Evolutionary conservation across 768 basidiomycete species (phyloP).

Genomic region (Pluteus cervinus): DNA sequence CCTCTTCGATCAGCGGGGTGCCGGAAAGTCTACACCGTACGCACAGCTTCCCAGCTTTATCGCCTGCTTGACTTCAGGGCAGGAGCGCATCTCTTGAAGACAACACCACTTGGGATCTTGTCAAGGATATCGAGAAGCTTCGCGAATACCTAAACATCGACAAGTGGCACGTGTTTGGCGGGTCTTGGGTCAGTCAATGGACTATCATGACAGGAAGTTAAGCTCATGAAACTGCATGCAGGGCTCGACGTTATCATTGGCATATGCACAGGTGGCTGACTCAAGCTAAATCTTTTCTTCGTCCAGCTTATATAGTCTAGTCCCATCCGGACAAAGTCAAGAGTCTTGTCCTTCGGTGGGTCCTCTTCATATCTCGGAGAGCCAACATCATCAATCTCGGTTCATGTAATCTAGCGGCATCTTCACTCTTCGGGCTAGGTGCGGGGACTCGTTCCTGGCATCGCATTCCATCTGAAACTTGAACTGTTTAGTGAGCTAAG

Average conservation of each 20-base stretch:
- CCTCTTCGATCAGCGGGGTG: slow-evolving; percentile 85
- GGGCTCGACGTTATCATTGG: slow-evolving; percentile 85
- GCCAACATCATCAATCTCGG: not conserved
- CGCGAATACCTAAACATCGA: slow-evolving; percentile 71
- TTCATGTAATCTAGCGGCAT: slow-evolving; percentile 54
- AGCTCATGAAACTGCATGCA: slow-evolving; percentile 12
- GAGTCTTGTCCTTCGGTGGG: slow-evolving; percentile 69
- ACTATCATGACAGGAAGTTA: not conserved
- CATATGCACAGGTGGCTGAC: slow-evolving; percentile 69
- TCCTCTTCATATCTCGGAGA: not conserved
- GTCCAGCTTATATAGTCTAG: slow-evolving; percentile 26
- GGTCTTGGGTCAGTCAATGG: slow-evolving; percentile 65
- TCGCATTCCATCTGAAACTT: not conserved
- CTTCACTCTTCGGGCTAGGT: slow-evolving; percentile 81
- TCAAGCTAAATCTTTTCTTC: not conserved
- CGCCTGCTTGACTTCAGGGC: not conserved
- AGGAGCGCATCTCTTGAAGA: slow-evolving; percentile 74
- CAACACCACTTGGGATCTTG: slow-evolving; percentile 93
- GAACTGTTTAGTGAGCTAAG: slow-evolving; percentile 57
- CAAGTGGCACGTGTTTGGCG: slow-evolving; percentile 94
- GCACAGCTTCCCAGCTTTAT: slow-evolving; percentile 16
- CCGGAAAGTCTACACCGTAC: slow-evolving; percentile 83
- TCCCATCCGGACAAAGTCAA: slow-evolving; percentile 78
- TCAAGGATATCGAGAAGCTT: slow-evolving; percentile 82
- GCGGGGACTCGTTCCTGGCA: slow-evolving; percentile 1